phyloP scores from a whole-genome alignment of 139 green algal genomes.

The Tetradesmus lagerheimii region DNA sequence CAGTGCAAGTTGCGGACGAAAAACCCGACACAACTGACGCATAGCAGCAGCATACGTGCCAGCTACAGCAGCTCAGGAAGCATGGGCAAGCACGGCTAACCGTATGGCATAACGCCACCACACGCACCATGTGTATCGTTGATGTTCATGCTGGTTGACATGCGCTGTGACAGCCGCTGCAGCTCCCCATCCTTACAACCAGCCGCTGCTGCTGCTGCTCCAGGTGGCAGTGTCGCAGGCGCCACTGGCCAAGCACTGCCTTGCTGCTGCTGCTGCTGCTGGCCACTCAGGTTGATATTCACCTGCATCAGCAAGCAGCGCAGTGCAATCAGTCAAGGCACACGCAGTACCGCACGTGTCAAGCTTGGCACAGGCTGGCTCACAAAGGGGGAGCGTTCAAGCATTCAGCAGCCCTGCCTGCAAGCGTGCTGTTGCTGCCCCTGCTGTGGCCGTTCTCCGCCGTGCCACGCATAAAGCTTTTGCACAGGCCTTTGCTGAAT shows the following conservation, averaged over 20 bases:
- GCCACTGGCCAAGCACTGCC: not conserved
- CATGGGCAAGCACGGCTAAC: not conserved
- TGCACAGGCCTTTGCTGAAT: too few species aligned
- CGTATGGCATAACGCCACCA: too few species aligned
- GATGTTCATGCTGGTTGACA: constrained; percentile 9
- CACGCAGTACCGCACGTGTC: not conserved
- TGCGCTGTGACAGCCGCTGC: constrained; percentile 25
- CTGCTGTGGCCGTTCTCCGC: not conserved
- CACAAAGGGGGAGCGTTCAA: not conserved
- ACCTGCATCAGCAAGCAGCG: constrained; percentile 21
- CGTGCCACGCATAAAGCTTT: too few species aligned
- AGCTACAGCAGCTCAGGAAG: too few species aligned
- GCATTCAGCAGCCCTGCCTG: not conserved
- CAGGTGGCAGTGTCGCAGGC: not conserved
- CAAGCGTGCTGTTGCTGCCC: not conserved
- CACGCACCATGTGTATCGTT: not conserved
- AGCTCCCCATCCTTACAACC: not conserved
- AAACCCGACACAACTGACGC: not conserved
- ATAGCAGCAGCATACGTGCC: not conserved
- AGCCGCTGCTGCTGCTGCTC: not conserved
- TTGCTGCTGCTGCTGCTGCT: constrained; percentile 12
- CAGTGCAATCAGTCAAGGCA: not conserved
- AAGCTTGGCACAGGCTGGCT: not conserved
- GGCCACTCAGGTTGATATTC: constrained; percentile 7
- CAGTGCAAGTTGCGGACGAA: not conserved